Conservation (phyloP, 1,284 basidiomycete species). For the Mrakiaceae sp. region DNA sequence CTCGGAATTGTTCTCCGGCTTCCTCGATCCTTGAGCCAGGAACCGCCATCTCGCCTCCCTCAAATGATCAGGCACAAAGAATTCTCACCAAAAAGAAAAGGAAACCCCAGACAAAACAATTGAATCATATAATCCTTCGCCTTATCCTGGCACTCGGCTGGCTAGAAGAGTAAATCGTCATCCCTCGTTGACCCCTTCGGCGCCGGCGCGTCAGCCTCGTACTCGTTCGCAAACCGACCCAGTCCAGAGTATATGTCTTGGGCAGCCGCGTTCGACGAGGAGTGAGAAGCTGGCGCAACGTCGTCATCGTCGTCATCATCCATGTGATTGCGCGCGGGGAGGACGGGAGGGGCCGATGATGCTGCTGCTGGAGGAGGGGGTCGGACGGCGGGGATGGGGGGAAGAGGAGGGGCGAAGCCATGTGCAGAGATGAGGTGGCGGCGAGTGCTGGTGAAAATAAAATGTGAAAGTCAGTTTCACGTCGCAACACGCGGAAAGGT, state of each 20-base stretch:
- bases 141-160: too few species aligned
- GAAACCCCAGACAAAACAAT: too few species aligned
- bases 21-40: too few species aligned
- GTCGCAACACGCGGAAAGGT: slow-evolving; percentile 7
- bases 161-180: slow-evolving; percentile 18
- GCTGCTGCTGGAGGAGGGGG: slow-evolving; percentile 5
- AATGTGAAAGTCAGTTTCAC: background rate
- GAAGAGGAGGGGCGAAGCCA: slow-evolving; percentile 20
- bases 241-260: slow-evolving; percentile 30
- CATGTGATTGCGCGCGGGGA: slow-evolving; percentile 16
- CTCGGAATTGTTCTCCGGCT: too few species aligned
- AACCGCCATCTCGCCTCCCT: too few species aligned
- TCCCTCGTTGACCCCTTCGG: slow-evolving; percentile 26
- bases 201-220: slow-evolving; percentile 31
- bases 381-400: background rate
- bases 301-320: slow-evolving; percentile 9
- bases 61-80: too few species aligned
- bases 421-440: slow-evolving; percentile 32
- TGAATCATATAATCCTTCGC: too few species aligned
- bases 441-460: slow-evolving; percentile 21
- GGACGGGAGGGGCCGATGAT: slow-evolving; percentile 13
- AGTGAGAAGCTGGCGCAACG: background rate
- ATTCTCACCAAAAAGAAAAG: too few species aligned
- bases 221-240: slow-evolving; percentile 25
- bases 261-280: background rate